A percentile compares a stretch with the other conserved stretches of the same genome.
These are phyloP conservation scores for Cytospora piceae DNA, from an alignment of 2,329 filamentous ascomycete genomes.

Conservation along the genomic window DNA sequence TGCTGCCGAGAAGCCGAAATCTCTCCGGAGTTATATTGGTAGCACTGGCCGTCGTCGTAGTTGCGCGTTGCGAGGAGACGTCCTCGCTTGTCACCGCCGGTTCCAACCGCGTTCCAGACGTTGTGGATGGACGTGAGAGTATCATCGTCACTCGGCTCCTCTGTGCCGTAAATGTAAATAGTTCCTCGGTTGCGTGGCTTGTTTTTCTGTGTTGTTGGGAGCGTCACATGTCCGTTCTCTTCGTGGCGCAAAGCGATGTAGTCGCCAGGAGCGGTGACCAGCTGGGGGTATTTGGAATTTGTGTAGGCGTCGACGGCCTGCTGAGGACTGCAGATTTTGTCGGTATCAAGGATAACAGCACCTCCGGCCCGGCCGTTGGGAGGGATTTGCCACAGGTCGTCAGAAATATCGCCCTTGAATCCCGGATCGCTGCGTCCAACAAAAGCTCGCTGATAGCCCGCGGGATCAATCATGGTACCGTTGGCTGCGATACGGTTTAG, in stretches of 20 bases:
- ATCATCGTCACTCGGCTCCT: slow-evolving; percentile 56
- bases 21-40: slow-evolving; percentile 68
- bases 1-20: slow-evolving; percentile 64
- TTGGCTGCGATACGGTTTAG: slow-evolving; percentile 71
- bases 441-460: slow-evolving; percentile 78
- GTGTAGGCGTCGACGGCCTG: slow-evolving; percentile 64
- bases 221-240: slow-evolving; percentile 77
- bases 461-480: slow-evolving; percentile 70
- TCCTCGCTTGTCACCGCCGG: slow-evolving; percentile 79
- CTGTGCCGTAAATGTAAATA: slow-evolving; percentile 76
- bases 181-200: slow-evolving; percentile 70
- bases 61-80: slow-evolving; percentile 74
- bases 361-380: slow-evolving; percentile 51
- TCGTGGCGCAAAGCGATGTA: slow-evolving; percentile 69
- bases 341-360: slow-evolving; percentile 51
- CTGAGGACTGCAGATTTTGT: slow-evolving; percentile 64
- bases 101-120: slow-evolving; percentile 78
- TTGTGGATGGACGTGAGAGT: slow-evolving; percentile 60
- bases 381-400: slow-evolving; percentile 68
- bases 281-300: slow-evolving; percentile 61
- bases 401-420: slow-evolving; percentile 55
- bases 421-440: slow-evolving; percentile 57
- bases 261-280: slow-evolving; percentile 64
- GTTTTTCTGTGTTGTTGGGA: slow-evolving; percentile 56
- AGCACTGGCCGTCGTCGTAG: slow-evolving; percentile 91